Evolutionary conservation across 2,329 filamentous ascomycete genomes (phyloP).

Genomic region (Beauveria sp.): DNA sequence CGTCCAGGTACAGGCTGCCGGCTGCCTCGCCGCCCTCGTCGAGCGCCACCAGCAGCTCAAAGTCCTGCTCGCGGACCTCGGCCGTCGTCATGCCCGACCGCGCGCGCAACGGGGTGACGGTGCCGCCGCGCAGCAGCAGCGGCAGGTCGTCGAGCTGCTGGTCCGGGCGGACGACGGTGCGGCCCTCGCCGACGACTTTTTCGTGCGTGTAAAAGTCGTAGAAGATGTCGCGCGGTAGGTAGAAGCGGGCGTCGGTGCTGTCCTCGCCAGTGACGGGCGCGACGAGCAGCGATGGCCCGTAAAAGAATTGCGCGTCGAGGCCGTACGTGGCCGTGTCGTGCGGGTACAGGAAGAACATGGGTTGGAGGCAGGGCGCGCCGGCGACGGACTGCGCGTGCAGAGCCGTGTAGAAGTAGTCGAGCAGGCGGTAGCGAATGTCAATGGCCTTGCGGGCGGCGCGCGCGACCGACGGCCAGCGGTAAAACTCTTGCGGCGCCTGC

Average conservation of each 20-base stretch:
- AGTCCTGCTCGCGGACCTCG: constrained; percentile 55
- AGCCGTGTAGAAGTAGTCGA: constrained; percentile 71
- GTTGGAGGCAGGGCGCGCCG: constrained; percentile 64
- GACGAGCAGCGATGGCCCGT: constrained; percentile 35
- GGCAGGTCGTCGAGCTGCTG: constrained; percentile 46
- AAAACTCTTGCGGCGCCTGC: constrained; percentile 52
- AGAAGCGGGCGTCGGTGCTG: constrained; percentile 33
- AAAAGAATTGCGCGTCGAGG: constrained; percentile 40
- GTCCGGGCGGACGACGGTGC: constrained; percentile 25
- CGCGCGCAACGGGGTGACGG: constrained; percentile 54
- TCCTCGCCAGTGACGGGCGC: constrained; percentile 35
- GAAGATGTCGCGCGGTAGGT: constrained; percentile 41
- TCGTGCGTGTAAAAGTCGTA: constrained; percentile 43
- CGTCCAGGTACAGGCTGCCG: constrained; percentile 66
- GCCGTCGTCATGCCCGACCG: constrained; percentile 55
- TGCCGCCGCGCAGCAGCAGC: constrained; percentile 59
- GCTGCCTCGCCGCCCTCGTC: constrained; percentile 52
- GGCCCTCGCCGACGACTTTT: constrained; percentile 31
- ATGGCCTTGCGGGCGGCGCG: constrained; percentile 59
- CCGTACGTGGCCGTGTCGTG: constrained; percentile 32
- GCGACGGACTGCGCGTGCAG: constrained; percentile 51
- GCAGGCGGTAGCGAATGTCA: constrained; percentile 58
- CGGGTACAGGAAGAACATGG: constrained; percentile 63
- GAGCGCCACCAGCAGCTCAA: constrained; percentile 64
- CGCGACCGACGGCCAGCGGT: constrained; percentile 55